Evolutionary conservation across 2,329 filamentous ascomycete genomes (phyloP).

Genomic region (Daldinia sp.): DNA sequence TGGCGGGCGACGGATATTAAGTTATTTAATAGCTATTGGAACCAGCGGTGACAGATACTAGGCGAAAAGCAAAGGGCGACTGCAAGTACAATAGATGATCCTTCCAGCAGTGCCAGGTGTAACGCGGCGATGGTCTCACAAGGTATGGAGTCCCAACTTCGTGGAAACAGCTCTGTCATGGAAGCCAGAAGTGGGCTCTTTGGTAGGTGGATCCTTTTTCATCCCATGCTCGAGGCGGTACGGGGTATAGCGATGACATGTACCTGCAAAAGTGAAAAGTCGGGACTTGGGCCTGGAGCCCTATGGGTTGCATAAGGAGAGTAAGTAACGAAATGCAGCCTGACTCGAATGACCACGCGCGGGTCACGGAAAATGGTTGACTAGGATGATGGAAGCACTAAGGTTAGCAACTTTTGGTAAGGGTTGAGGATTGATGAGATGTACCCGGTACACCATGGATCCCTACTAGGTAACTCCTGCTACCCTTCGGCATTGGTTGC

Average conservation of each 20-base stretch:
- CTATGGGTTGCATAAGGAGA: constrained; percentile 40
- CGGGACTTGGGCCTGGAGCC: constrained; percentile 40
- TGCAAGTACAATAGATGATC: constrained; percentile 45
- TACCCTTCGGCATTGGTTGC: constrained; percentile 40
- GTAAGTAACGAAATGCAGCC: constrained; percentile 29
- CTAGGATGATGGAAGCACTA: constrained; percentile 32
- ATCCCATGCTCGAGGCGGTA: constrained; percentile 37
- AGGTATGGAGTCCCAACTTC: constrained; percentile 46
- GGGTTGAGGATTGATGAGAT: constrained; percentile 29
- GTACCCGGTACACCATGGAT: constrained; percentile 28
- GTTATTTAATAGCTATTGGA: constrained; percentile 48
- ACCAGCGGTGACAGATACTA: constrained; percentile 47
- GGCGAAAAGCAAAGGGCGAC: constrained; percentile 44
- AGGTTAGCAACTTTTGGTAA: constrained; percentile 22
- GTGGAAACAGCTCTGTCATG: constrained; percentile 42
- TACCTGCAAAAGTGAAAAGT: constrained; percentile 41
- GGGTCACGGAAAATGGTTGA: constrained; percentile 36
- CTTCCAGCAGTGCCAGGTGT: constrained; percentile 45
- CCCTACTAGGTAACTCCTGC: constrained; percentile 29
- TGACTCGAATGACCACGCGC: constrained; percentile 41
- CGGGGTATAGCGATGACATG: constrained; percentile 41
- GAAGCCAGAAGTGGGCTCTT: constrained; percentile 43
- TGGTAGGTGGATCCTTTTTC: constrained; percentile 38
- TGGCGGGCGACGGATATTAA: constrained; percentile 47
- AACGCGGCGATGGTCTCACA: constrained; percentile 46